A percentile compares a stretch with the other conserved stretches of the same genome.
Evolutionary conservation across 208 protist species (phyloP).

Genomic region (Jaenimonas drosophilae): DNA sequence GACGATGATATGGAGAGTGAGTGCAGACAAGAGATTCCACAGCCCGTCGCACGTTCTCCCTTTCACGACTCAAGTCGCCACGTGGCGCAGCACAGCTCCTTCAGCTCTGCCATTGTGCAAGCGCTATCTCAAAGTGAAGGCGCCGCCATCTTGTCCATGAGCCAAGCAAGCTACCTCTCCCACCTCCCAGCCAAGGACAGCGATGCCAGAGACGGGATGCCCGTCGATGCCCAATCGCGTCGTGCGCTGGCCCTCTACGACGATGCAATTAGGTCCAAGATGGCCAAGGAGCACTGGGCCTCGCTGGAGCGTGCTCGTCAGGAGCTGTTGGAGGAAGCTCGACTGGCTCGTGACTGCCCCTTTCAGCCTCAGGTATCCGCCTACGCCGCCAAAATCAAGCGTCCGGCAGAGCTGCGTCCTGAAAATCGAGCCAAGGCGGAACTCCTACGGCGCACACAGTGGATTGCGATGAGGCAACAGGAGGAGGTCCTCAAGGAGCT

Average conservation of each 20-base stretch:
- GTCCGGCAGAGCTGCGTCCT: slow-evolving; percentile 49
- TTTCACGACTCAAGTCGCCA: not conserved
- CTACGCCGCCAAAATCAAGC: slow-evolving; percentile 44
- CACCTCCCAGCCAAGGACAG: not conserved
- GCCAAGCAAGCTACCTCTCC: not conserved
- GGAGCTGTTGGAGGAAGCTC: slow-evolving; percentile 46
- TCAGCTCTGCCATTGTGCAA: slow-evolving; percentile 50
- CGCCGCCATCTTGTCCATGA: slow-evolving; percentile 9
- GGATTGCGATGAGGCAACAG: slow-evolving; percentile 36
- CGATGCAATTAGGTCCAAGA: slow-evolving; percentile 51
- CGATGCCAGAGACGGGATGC: not conserved
- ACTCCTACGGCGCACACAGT: slow-evolving; percentile 52
- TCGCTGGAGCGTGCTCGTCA: slow-evolving; percentile 62
- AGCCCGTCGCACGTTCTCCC: not conserved
- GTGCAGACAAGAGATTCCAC: not conserved
- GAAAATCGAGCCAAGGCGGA: slow-evolving; percentile 60
- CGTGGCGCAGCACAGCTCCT: slow-evolving; percentile 7
- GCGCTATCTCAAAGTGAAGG: slow-evolving; percentile 43
- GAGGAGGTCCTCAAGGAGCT: slow-evolving; percentile 55
- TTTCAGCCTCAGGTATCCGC: slow-evolving; percentile 59
- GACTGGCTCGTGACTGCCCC: slow-evolving; percentile 50
- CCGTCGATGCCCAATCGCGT: slow-evolving; percentile 4
- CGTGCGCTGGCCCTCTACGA: slow-evolving; percentile 32
- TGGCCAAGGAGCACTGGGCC: slow-evolving; percentile 78
- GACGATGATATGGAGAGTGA: no score